A percentile compares a stretch with the other conserved stretches of the same genome.
These are phyloP conservation scores for Amaranthus hypochondriacus DNA, from an alignment of 148 eudicot genomes.

Conservation along the genomic window DNA sequence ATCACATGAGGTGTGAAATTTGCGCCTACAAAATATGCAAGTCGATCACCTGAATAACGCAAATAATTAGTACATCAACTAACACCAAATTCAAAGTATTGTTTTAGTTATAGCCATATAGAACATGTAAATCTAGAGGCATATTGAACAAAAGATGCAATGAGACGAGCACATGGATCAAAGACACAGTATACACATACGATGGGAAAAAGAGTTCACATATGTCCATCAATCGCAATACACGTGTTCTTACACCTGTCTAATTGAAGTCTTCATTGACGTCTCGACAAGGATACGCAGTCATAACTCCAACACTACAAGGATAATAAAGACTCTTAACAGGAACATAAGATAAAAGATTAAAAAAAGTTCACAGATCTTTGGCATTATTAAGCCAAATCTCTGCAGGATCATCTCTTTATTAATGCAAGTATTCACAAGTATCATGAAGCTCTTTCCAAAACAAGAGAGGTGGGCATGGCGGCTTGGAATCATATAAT, in stretches of 20 bases:
- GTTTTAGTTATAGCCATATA: background rate
- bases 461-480: background rate
- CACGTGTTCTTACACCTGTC: background rate
- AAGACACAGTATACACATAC: background rate
- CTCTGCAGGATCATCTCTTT: background rate
- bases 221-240: background rate
- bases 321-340: background rate
- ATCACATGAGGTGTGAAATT: constrained; percentile 84
- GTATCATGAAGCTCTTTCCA: constrained; percentile 1
- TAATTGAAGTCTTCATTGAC: background rate
- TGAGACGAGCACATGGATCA: background rate
- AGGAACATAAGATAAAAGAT: background rate
- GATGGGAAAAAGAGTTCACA: background rate
- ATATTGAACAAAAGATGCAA: background rate
- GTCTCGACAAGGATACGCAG: background rate
- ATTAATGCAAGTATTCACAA: background rate
- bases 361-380: background rate
- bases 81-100: constrained; percentile 3
- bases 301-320: background rate
- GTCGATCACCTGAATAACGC: constrained; percentile 39
- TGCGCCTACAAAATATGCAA: constrained; percentile 51
- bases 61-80: constrained; percentile 3
- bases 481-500: too few relatives aligned
- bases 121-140: background rate
- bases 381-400: background rate